Evolutionary conservation across 2,329 filamentous ascomycete species (phyloP).

Genomic region (Fusarium brachygibbosum): DNA sequence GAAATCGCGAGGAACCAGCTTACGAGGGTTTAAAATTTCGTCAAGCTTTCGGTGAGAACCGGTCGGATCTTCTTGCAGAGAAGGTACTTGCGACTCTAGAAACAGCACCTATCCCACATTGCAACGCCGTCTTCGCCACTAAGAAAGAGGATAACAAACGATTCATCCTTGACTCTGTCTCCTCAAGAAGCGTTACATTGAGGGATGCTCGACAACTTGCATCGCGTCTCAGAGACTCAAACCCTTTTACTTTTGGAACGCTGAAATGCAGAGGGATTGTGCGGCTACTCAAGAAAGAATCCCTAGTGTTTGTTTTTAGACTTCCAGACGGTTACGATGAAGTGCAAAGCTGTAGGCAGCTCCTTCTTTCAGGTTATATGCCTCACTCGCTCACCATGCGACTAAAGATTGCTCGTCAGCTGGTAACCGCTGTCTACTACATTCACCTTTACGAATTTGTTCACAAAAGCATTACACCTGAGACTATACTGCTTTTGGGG

Average conservation of each 20-base stretch:
- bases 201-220: constrained; percentile 2
- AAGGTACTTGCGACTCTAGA: neutral
- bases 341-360: neutral
- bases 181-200: neutral
- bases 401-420: neutral
- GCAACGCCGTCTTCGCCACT: neutral
- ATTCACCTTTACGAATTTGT: constrained; percentile 1
- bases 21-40: constrained; percentile 7
- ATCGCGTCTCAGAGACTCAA: neutral
- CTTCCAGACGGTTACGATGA: neutral
- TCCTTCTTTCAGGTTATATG: neutral
- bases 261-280: constrained; percentile 1
- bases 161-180: neutral
- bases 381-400: neutral
- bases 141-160: neutral
- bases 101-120: neutral
- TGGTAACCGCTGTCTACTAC: neutral
- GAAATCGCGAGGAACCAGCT: neutral
- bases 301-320: neutral
- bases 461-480: neutral
- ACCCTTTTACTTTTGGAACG: neutral
- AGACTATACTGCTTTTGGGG: neutral
- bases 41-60: neutral
- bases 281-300: neutral
- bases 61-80: neutral